Base-by-base conservation (phyloP, 495 filamentous ascomycete species). In the Friedmanniomyces endolithicus region DNA sequence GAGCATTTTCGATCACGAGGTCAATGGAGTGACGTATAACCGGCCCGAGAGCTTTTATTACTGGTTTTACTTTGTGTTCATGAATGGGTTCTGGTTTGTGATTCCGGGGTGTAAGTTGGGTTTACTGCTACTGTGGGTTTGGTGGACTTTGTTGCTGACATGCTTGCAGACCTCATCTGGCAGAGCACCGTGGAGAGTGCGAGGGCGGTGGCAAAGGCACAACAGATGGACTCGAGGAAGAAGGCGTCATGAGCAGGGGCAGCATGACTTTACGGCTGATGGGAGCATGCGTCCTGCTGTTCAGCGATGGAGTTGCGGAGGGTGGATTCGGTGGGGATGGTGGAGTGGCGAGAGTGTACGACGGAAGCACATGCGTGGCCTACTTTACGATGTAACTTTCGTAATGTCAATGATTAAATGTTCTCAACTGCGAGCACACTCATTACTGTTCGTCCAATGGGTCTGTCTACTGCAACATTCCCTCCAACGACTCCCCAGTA, bases 61-160 rank as follows among this genome's bases (percentile, higher is more conserved):
- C 65, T 95, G 88, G 87, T 68, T 82, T 14, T 95, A 95, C 65
- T 95, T 86, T 64, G 78, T 89, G 20, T 75, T 84, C 17, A 84
- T 94, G 78, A 95, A 95, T 64, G 73, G 80, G 45, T 85, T 89
- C 50, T 95, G 89, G 89, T 87, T 83, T 33, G 72, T 92, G 14
- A 76, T 94, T 55, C 89, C 88, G 1, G 37, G 54, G 6, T 54
- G 67, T 68, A 60, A 62, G 68, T 67, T 48, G n/a, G n/a, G n/a
- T n/a, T n/a, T n/a, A n/a, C n/a, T 50, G 33, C 11, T 6, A 6
- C 52, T 12, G 24, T 14, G 11, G 33, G 11, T 12, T 35, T 22
- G 31, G n/a, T 24, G 37, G 17, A 14, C 6, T 6, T 2, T n/a
- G 2, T 19, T 19, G 39, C n/a, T 58, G 17, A 45, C 29, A 17